Percentiles rank a stretch among this genome's conserved stretches.
Evolutionary conservation across 1,139 yeast genomes (phyloP).

Genomic region (Sugiyamaella novakii): DNA sequence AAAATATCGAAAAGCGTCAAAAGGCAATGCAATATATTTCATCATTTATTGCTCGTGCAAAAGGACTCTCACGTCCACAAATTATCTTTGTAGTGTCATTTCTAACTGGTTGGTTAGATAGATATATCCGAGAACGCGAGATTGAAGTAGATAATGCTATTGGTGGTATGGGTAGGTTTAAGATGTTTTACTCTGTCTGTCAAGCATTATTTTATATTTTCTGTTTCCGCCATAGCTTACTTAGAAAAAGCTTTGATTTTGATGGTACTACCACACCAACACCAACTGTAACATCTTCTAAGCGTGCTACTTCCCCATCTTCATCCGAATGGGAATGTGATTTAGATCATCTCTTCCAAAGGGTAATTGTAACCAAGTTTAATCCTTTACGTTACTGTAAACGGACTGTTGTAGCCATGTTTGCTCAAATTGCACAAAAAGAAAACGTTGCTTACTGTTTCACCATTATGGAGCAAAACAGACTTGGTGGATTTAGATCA

Average conservation of each 20-base stretch:
- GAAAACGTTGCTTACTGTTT: slow-evolving; percentile 92
- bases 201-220: slow-evolving; percentile 90
- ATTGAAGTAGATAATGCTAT: slow-evolving; percentile 60
- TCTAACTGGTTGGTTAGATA: slow-evolving; percentile 78
- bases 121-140: slow-evolving; percentile 81
- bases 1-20: slow-evolving; percentile 71
- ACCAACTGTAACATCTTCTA: slow-evolving; percentile 24
- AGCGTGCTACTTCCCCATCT: slow-evolving; percentile 18
- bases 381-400: slow-evolving; percentile 94
- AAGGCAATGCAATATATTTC: slow-evolving; percentile 92
- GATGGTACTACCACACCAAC: slow-evolving; percentile 34
- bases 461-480: slow-evolving; percentile 88
- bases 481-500: slow-evolving; percentile 55
- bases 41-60: slow-evolving; percentile 88
- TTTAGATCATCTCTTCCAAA: slow-evolving; percentile 81
- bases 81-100: slow-evolving; percentile 77
- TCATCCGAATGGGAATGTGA: slow-evolving; percentile 71
- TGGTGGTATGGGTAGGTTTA: slow-evolving; percentile 57
- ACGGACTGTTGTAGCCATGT: slow-evolving; percentile 89
- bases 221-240: slow-evolving; percentile 75
- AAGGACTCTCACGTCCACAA: slow-evolving; percentile 67
- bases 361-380: slow-evolving; percentile 82
- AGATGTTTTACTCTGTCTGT: slow-evolving; percentile 87
- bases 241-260: slow-evolving; percentile 46
- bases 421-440: slow-evolving; percentile 89